Base-by-base conservation (phyloP, 257 asterid genomes). In the Solanum chmielewskii region DNA sequence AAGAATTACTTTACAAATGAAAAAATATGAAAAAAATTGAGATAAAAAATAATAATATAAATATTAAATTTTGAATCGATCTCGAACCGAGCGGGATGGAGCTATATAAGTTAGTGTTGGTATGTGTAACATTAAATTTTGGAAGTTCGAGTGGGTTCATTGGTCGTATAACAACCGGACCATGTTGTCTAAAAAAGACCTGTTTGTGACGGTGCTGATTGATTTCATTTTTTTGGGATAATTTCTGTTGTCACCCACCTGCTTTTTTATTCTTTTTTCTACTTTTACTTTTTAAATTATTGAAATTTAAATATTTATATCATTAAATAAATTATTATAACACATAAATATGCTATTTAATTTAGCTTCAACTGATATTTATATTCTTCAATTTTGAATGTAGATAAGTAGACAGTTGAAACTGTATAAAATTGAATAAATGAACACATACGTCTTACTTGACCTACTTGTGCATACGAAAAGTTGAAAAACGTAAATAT, bases 121-220 rank as follows among this genome's bases (percentile, higher is more conserved):
- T 10, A 44, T 45, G 41, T 78, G 3, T 15, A 45, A 29, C 68
- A 80, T 47, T 80, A 80, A 80, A 47, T 15, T 80, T 18, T 27
- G 2, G 42, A 47, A 20, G 68, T 45, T 13, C 59, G 23, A 76
- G 33, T 12, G 49, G 60, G 62, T 77, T 80, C 12, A 47, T 47
- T 80, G 68, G 85, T 80, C 68, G 68, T 49, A 47, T 29, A 80
- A 47, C 85, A 80, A 47, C 85, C 85, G 85, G 37, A 80, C 85
- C 85, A 80, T 16, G 44, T 80, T 80, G 85, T 80, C 85, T 15
- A 8, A 29, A 44, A 29, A 18, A 80, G 44, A 29, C 25, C 20
- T 47, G 25, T 18, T 80, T 15, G 29, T 47, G 85, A 80, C 85
- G 85, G 85, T 80, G 27, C 2, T 80, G 68, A 78, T 45, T 78